These are phyloP conservation scores for Astragalus membranaceus DNA, from an alignment of 306 rosid species.

Conservation along the genomic window DNA sequence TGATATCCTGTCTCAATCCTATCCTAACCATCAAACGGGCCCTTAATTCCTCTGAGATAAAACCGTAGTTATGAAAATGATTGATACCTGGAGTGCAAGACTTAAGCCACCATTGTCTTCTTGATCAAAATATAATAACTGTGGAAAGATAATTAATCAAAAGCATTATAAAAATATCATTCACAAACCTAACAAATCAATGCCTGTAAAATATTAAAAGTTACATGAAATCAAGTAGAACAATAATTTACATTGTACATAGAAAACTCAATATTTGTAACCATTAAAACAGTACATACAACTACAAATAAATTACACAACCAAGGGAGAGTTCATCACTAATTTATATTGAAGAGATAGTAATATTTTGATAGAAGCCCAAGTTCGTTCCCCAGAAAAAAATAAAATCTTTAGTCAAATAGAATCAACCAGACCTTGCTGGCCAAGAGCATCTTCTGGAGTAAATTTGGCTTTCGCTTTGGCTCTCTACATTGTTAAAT, in stretches of 20 bases:
- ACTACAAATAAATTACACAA: not conserved
- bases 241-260: not conserved
- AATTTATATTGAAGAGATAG: not conserved
- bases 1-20: too few species aligned
- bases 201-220: not conserved
- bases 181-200: not conserved
- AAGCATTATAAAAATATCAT: not conserved
- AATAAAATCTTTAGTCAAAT: not conserved
- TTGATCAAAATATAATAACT: constrained; percentile 85
- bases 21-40: too few species aligned
- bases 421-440: not conserved
- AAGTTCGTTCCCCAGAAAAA: not conserved
- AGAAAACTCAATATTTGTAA: not conserved
- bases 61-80: constrained; percentile 7
- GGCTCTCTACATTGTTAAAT: not conserved
- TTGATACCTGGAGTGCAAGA: constrained; percentile 85
- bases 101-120: constrained; percentile 84
- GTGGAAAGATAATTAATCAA: constrained; percentile 19
- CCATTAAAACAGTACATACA: not conserved
- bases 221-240: not conserved
- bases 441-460: not conserved
- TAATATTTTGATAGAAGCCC: not conserved
- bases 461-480: not conserved
- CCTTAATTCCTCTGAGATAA: not conserved
- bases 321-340: not conserved